These are phyloP conservation scores for Apiotrichum sp. DNA, from an alignment of 1,284 basidiomycete genomes.

Conservation along the genomic window DNA sequence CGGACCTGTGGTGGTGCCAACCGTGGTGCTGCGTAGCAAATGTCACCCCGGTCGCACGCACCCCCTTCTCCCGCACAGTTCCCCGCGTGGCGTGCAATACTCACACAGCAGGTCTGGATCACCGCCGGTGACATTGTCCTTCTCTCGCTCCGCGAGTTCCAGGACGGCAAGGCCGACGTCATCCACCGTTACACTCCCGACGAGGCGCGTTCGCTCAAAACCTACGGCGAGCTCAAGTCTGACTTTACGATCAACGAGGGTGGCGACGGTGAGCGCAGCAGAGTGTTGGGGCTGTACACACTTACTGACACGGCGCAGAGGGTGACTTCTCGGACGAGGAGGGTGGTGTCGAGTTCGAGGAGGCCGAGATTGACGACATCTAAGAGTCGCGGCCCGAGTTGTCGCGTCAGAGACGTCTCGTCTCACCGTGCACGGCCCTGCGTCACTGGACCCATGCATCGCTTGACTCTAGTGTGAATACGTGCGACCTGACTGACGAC, in stretches of 20 bases:
- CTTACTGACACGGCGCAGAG: slow-evolving; percentile 7
- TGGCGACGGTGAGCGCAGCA: slow-evolving; percentile 59
- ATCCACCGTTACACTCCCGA: slow-evolving; percentile 99
- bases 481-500: no score
- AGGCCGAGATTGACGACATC: slow-evolving; percentile 56
- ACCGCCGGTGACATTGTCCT: slow-evolving; percentile 97
- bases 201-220: slow-evolving; percentile 73
- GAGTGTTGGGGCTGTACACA: not conserved
- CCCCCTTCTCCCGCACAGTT: not conserved
- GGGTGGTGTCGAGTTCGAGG: slow-evolving; percentile 80
- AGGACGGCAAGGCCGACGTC: slow-evolving; percentile 98
- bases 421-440: no score
- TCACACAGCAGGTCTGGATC: slow-evolving; percentile 80
- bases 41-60: no score
- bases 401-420: no score
- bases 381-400: slow-evolving; percentile 21
- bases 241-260: slow-evolving; percentile 99
- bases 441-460: no score
- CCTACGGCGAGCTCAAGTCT: slow-evolving; percentile 94
- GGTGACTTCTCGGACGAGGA: slow-evolving; percentile 55
- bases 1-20: no score
- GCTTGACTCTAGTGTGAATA: no score
- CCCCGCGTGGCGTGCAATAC: not conserved
- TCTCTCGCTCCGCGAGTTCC: slow-evolving; percentile 95
- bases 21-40: no score